Evolutionary conservation across 208 protist genomes (phyloP), one percentile per base, ranked within the genome.

Genomic region (Leishmania braziliensis): DNA sequence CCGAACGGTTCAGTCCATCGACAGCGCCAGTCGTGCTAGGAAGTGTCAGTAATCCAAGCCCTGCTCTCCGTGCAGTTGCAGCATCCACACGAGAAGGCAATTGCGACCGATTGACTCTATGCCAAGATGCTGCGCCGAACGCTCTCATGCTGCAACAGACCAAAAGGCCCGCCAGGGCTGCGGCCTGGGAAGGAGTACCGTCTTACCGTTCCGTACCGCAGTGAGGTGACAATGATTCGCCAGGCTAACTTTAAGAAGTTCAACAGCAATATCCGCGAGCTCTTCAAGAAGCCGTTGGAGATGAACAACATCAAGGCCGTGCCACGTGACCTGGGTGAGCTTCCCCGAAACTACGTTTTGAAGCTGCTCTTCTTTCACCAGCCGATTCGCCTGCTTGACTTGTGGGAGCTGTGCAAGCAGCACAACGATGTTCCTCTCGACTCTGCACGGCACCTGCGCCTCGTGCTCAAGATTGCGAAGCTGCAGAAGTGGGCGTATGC

Each of bases 291-390:
- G 79, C 92, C 93, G 20, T 75, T 94, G 48, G 77, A 86, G 76
- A 72, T 85, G 78, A 97, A 95, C 72, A 95, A 96, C 83, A 92
- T 97, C 79, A 97, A 94, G 85, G 93, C 92, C 51, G 90, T 97
- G 48, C 95, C 95, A 26, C 89, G 95, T 69, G 95, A 98, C 82
- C 75, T 98, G 48, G 95, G 95, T 26, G 93, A 98, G 86, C 79
- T 98, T 33, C 95, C 95, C 36, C 92, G 95, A 43, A 93, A 95
- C 83, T 98, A 96, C 75, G 88, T 96, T 16, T 75, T 98, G 26
- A 92, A 92, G 82, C 81, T 94, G 60, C 90, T 98, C 58, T 96
- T 97, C 79, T 92, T 97, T 80, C 92, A 98, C 79, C 95, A 98
- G 86, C 95, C 95, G 0, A 90, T 95, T 65, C 91, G 90, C 10